Percentiles rank a stretch among this genome's conserved stretches.
These are phyloP conservation scores for Incumbomyces lentus DNA, from an alignment of 2,329 filamentous ascomycete genomes.

Conservation along the genomic window DNA sequence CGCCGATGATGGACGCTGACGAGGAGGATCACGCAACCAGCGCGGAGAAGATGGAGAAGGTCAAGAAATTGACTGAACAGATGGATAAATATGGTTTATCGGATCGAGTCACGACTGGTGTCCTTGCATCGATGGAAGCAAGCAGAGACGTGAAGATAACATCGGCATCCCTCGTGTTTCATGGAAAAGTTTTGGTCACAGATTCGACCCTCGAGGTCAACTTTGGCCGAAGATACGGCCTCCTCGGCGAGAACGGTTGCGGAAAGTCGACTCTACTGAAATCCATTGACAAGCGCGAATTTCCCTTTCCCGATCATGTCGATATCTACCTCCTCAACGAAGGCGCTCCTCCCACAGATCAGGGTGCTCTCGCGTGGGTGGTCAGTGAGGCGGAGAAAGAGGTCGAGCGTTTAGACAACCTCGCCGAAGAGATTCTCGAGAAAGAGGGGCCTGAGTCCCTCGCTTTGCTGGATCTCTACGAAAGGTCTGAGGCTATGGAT, in stretches of 20 bases:
- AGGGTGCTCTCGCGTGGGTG: constrained; percentile 94
- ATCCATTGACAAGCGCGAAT: constrained; percentile 86
- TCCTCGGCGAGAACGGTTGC: constrained; percentile 97
- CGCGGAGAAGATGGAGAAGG: constrained; percentile 63
- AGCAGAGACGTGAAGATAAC: constrained; percentile 97
- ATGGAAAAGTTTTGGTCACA: constrained; percentile 90
- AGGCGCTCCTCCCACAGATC: constrained; percentile 77
- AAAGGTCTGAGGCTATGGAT: constrained; percentile 98
- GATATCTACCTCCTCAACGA: constrained; percentile 98
- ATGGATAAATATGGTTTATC: constrained; percentile 94
- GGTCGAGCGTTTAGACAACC: constrained; percentile 76
- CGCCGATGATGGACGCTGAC: constrained; percentile 52
- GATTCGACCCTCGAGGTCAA: constrained; percentile 90
- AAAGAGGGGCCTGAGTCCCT: constrained; percentile 85
- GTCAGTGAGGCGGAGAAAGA: constrained; percentile 89
- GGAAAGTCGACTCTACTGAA: constrained; percentile 98
- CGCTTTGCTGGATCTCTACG: constrained; percentile 86
- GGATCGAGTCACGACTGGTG: constrained; percentile 95
- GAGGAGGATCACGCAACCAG: constrained; percentile 56
- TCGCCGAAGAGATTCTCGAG: constrained; percentile 85
- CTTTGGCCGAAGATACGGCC: constrained; percentile 83
- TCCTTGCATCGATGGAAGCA: constrained; percentile 70
- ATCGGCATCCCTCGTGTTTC: constrained; percentile 87
- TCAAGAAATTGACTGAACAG: constrained; percentile 81
- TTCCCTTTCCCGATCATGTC: constrained; percentile 87